Base-by-base conservation (phyloP, 352 stramenopile genomes). In the Albugo laibachii region DNA sequence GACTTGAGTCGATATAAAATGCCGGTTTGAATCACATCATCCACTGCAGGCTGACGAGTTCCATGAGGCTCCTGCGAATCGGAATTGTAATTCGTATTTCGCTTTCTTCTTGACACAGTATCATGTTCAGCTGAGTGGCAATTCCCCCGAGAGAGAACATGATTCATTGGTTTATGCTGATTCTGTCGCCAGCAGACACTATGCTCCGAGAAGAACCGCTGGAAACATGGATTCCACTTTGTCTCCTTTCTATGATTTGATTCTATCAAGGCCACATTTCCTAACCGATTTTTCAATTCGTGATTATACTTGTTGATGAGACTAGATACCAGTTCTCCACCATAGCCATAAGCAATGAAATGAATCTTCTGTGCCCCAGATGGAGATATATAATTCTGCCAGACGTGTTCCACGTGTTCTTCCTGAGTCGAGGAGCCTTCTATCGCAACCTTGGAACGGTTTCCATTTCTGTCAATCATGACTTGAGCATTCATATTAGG, bases 401-500 rank as follows among this genome's bases (percentile, higher is more conserved):
- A 95, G 8, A 93, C 79, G 50, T 91, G 73, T 36, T 92, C 65
- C 36, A 70, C 80, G 50, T 95, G 83, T 18, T 93, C 78, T n/a
- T 92, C 76, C 8, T 81, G 75, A 19, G 77, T 89, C 12, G 74
- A 74, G 0, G 77, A 92, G 11, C 69, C 70, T 42, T 75, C 61
- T 42, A 95, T 93, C 0, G 77, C 64, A 50, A 91, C 61, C 53
- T 93, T 93, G 40, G 73, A 63, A 13, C 65, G 54, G n/a, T 55
- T 43, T 18, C 75, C 61, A 41, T 81, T 69, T 1, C 45, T 44
- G 1, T 65, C 57, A n/a, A 78, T 54, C 61, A 92, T 83, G 5
- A 76, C 53, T 50, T 83, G 70, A 21, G 80, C 88, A 56, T 95
- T 95, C 60, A 85, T 83, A 59, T 93, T 95, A 2, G 83, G 80